These are phyloP conservation scores for Fusarium siculi DNA, from an alignment of 2,329 filamentous ascomycete species.

Conservation along the genomic window DNA sequence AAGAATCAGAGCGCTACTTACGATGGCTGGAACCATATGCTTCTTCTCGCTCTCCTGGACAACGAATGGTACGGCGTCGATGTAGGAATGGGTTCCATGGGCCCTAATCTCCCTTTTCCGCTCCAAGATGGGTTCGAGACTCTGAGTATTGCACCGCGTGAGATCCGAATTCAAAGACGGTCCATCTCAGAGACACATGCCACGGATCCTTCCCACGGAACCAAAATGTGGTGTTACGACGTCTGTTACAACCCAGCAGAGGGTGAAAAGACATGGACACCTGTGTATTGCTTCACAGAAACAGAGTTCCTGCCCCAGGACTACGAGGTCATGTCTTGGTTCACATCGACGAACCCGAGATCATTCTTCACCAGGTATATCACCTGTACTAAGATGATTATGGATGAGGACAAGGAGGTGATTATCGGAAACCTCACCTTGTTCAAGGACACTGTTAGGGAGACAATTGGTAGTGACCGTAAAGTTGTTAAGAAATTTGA, in stretches of 20 bases:
- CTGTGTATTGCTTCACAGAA: not conserved
- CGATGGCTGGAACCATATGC: conserved; percentile 7
- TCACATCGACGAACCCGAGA: not conserved
- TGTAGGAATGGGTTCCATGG: not conserved
- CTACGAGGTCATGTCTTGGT: conserved; percentile 4
- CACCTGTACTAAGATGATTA: not conserved
- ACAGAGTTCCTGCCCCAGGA: not conserved
- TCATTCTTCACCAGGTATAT: not conserved
- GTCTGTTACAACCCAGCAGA: not conserved
- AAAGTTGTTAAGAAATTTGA: not conserved
- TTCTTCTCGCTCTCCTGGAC: not conserved
- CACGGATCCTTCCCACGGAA: not conserved
- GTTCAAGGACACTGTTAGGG: not conserved
- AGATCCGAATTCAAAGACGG: not conserved
- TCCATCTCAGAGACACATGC: not conserved
- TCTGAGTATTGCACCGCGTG: not conserved
- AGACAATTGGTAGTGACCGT: not conserved
- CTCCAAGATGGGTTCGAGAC: not conserved
- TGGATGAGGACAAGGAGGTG: not conserved
- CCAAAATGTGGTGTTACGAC: not conserved
- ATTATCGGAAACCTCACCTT: not conserved
- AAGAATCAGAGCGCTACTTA: not conserved
- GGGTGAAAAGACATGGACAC: not conserved
- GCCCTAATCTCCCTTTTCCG: not conserved
- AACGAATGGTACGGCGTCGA: not conserved